A percentile compares a stretch with the other conserved stretches of the same genome.
phyloP scores from a whole-genome alignment of 768 basidiomycete genomes.

The Suillus subalutaceus region DNA sequence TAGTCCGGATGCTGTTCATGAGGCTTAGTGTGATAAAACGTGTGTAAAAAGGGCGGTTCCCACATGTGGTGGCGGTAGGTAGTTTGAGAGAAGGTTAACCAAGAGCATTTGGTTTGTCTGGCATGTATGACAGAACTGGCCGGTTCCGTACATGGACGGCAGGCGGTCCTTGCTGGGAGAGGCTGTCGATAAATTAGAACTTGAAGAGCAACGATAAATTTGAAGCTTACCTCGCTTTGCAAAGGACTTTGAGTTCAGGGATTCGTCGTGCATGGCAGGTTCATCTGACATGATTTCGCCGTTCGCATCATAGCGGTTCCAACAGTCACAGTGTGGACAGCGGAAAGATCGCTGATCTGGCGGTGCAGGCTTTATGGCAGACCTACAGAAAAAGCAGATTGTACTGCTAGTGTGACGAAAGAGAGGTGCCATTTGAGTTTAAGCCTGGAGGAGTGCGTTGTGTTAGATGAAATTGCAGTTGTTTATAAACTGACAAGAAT shows the following conservation, averaged over 20 bases:
- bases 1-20: slow-evolving; percentile 73
- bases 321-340: slow-evolving; percentile 69
- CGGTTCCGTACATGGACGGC: slow-evolving; percentile 56
- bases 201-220: neutral
- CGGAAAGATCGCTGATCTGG: slow-evolving; percentile 59
- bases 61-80: slow-evolving; percentile 80
- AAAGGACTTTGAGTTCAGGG: slow-evolving; percentile 70
- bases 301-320: slow-evolving; percentile 70
- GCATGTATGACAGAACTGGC: slow-evolving; percentile 84
- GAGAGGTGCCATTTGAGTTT: slow-evolving; percentile 33
- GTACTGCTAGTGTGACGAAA: slow-evolving; percentile 55
- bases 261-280: slow-evolving; percentile 85
- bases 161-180: slow-evolving; percentile 72
- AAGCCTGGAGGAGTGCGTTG: slow-evolving; percentile 2
- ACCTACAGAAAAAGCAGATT: slow-evolving; percentile 77
- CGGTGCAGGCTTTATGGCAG: slow-evolving; percentile 42
- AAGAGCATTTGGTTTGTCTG: slow-evolving; percentile 92
- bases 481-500: slow-evolving; percentile 24
- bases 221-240: slow-evolving; percentile 62
- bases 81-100: slow-evolving; percentile 85
- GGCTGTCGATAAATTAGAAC: slow-evolving; percentile 40
- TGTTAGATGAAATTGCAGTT: slow-evolving; percentile 5
- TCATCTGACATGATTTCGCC: slow-evolving; percentile 86
- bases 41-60: slow-evolving; percentile 31
- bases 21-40: slow-evolving; percentile 12